A percentile compares a stretch with the other conserved stretches of the same genome.
These are phyloP conservation scores for Notholithocarpus densiflorus DNA, from an alignment of 306 rosid species.

Conservation along the genomic window DNA sequence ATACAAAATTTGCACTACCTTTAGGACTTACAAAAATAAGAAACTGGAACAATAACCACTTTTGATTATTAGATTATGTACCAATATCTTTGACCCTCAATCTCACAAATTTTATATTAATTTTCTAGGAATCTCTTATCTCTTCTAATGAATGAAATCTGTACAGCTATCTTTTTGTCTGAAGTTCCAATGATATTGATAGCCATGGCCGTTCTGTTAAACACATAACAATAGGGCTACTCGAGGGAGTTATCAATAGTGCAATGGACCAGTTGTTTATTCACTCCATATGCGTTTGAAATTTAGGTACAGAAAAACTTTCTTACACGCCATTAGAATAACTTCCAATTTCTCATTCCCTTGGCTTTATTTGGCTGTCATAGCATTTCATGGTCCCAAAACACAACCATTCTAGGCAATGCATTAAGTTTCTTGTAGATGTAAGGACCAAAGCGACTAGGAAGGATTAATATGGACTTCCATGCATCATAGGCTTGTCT, in stretches of 20 bases:
- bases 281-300: background rate
- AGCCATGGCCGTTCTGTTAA: background rate
- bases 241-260: background rate
- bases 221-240: background rate
- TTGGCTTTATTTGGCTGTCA: background rate
- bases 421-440: background rate
- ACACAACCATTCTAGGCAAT: background rate
- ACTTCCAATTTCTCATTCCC: background rate
- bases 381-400: background rate
- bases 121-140: background rate
- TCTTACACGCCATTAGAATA: background rate
- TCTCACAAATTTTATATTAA: background rate
- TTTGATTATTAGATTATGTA: background rate
- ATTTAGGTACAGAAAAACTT: background rate
- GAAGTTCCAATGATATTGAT: background rate
- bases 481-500: background rate
- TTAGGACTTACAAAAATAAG: background rate
- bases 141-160: background rate
- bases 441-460: background rate
- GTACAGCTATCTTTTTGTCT: background rate
- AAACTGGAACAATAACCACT: background rate
- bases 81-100: background rate
- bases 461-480: background rate
- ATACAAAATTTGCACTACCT: background rate
- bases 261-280: background rate